Conservation (phyloP, 805 yeast species). For the Myxozyma geophila region DNA sequence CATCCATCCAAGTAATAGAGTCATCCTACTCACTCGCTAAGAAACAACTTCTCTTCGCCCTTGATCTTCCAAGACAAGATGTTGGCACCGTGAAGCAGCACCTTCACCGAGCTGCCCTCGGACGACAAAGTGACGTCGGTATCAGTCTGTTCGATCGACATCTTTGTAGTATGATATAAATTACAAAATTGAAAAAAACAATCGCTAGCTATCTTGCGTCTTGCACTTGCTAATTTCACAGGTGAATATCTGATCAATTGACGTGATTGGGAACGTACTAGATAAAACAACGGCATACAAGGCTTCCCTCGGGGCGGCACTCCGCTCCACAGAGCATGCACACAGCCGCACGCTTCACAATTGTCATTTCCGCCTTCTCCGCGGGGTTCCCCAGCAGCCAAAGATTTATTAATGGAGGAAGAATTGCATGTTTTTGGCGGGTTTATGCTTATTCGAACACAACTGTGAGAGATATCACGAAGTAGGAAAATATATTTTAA, state of each 20-base stretch:
- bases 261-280: neutral
- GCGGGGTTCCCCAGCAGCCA: no score
- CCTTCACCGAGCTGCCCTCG: conserved; percentile 62
- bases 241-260: neutral
- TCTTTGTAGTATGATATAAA: conserved; percentile 36
- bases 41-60: conserved; percentile 83
- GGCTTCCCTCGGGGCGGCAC: neutral
- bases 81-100: conserved; percentile 88
- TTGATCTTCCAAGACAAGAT: conserved; percentile 77
- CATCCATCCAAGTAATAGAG: neutral
- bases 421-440: no score
- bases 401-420: no score
- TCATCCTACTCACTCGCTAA: conserved; percentile 41
- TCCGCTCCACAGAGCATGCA: neutral
- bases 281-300: neutral
- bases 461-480: no score
- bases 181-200: neutral
- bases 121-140: conserved; percentile 64
- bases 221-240: neutral
- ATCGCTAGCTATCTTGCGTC: neutral
- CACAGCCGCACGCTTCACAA: neutral
- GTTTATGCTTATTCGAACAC: no score
- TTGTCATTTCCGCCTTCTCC: neutral
- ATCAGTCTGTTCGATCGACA: conserved; percentile 72
- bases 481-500: no score